Evolutionary conservation across 2,329 filamentous ascomycete species (phyloP), one percentile per base, ranked within the genome.

Genomic region (Sclerotinia subarctica): DNA sequence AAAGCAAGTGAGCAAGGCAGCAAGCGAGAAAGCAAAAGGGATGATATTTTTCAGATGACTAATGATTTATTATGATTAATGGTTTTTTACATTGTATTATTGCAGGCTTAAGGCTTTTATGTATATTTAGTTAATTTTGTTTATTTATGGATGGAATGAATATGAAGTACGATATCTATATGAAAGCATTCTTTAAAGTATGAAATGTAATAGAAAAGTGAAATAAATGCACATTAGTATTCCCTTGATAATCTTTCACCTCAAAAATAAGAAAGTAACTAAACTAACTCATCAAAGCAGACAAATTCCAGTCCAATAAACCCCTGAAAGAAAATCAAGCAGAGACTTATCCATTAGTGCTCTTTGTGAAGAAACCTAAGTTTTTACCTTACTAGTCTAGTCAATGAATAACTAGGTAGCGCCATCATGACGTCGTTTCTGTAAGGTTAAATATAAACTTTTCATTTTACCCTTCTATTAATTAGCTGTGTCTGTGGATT

Each of bases 21-120:
- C 13, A 17, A 17, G 19, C 6, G 13, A 49, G 21, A 13, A 15
- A 15, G n/a, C 24, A 0, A 10, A 42, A 42, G 8, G 38, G 38
- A 62, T 62, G 29, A 51, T 38, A 21, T 38, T 24, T 13, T 19
- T 38, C 32, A 51, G 24, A 32, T 38, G 56, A 29, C 24, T 62
- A 26, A 62, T 51, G 46, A 62, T 62, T 38, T 24, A 38, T 57
- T 29, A 57, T 38, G 59, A 51, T 51, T 62, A 19, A 62, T 51
- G 46, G 44, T 29, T 24, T 24, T 32, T 51, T 24, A 24, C 8
- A 26, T 62, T 51, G 21, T 26, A 17, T 38, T 19, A 24, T 11
- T 11, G n/a, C 29, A 46, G 32, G 59, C 29, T 62, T 51, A 38
- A 38, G 29, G 46, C 15, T 62, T 38, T 19, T n/a, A 21, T 62